These are phyloP conservation scores for Xylaria venustula DNA, from an alignment of 495 filamentous ascomycete genomes.

Conservation along the genomic window DNA sequence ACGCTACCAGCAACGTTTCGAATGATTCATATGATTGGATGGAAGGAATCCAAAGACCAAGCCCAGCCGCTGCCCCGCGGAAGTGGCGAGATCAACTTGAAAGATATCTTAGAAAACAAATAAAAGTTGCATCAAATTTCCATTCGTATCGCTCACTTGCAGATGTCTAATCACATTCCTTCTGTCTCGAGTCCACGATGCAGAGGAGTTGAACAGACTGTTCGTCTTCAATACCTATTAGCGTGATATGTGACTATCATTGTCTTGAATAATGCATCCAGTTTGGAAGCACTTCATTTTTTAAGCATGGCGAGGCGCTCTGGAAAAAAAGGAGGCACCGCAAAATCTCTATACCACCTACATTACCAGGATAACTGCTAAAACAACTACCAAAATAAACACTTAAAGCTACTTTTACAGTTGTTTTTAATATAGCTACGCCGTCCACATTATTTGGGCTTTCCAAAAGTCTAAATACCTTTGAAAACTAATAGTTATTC, in stretches of 20 bases:
- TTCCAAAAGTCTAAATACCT: too few species aligned
- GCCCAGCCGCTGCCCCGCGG: conserved; percentile 76
- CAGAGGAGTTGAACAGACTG: not conserved
- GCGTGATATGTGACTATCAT: not conserved
- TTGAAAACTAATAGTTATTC: too few species aligned
- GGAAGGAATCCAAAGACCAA: conserved; percentile 83
- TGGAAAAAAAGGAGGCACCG: too few species aligned
- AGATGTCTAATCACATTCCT: not conserved
- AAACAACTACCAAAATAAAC: too few species aligned
- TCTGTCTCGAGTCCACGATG: not conserved
- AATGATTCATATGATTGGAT: conserved; percentile 96
- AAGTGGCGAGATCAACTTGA: conserved; percentile 76
- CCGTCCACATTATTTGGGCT: too few species aligned
- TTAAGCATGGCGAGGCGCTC: too few species aligned
- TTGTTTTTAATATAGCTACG: too few species aligned
- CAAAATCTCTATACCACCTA: too few species aligned
- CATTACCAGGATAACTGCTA: too few species aligned
- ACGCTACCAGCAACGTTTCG: conserved; percentile 86
- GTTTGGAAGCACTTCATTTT: too few species aligned
- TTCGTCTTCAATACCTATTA: not conserved
- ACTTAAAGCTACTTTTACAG: too few species aligned
- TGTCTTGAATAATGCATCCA: too few species aligned
- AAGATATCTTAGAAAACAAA: conserved; percentile 67
- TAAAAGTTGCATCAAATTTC: conserved; percentile 6
- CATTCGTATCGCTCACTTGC: not conserved